Percentiles rank a stretch among this genome's conserved stretches.
These are phyloP conservation scores for Pseudohalonectria lignicola DNA, from an alignment of 2,329 filamentous ascomycete species.

Conservation along the genomic window DNA sequence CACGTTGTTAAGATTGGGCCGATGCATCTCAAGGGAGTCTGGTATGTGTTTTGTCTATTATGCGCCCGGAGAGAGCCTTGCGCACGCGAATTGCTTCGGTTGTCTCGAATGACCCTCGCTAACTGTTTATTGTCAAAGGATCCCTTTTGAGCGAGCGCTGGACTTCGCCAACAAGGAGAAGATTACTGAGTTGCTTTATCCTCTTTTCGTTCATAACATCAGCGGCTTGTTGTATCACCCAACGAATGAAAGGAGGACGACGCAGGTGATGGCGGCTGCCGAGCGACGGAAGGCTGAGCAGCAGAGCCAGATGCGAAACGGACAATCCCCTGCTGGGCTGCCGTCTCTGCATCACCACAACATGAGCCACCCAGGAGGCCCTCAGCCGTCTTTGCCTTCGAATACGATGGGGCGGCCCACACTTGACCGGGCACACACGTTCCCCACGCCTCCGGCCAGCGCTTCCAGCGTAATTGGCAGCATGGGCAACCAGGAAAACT, in stretches of 20 bases:
- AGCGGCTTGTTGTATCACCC: slow-evolving; percentile 89
- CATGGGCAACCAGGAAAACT: slow-evolving; percentile 66
- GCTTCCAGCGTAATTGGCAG: slow-evolving; percentile 71
- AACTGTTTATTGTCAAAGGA: slow-evolving; percentile 48
- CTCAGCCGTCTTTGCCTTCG: slow-evolving; percentile 45
- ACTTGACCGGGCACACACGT: slow-evolving; percentile 79
- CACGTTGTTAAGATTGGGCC: slow-evolving; percentile 98
- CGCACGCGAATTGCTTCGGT: no score
- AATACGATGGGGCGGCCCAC: slow-evolving; percentile 67
- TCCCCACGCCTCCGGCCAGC: slow-evolving; percentile 87
- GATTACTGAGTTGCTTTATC: slow-evolving; percentile 91
- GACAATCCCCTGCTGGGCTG: slow-evolving; percentile 41
- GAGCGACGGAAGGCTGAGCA: slow-evolving; percentile 67
- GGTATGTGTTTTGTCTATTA: slow-evolving; percentile 47
- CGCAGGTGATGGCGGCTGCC: slow-evolving; percentile 77
- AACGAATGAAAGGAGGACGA: slow-evolving; percentile 71
- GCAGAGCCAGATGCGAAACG: slow-evolving; percentile 51
- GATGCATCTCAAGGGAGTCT: slow-evolving; percentile 97
- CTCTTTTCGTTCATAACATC: slow-evolving; percentile 95
- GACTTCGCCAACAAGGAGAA: slow-evolving; percentile 99
- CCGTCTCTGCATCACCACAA: slow-evolving; percentile 56
- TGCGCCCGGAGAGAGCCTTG: no score
- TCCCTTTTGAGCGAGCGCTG: slow-evolving; percentile 92
- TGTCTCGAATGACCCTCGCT: no score
- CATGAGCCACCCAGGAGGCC: slow-evolving; percentile 44